phyloP scores from a whole-genome alignment of 2,329 filamentous ascomycete genomes.

The Zymoseptoria brevis region DNA sequence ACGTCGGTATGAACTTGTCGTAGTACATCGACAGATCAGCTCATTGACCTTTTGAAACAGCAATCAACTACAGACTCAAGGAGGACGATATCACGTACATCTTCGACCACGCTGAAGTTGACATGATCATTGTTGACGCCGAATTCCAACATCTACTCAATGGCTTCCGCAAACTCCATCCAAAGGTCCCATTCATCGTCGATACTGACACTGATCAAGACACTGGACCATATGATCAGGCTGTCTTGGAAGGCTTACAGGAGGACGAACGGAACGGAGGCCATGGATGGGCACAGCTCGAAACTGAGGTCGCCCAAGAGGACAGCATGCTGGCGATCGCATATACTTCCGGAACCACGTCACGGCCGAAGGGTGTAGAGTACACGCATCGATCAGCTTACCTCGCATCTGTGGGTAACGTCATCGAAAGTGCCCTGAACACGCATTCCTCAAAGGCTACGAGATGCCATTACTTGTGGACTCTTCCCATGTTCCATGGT shows the following conservation, averaged over 20 bases:
- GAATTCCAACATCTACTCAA: conserved; percentile 69
- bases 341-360: conserved; percentile 91
- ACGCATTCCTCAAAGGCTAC: conserved; percentile 17
- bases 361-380: conserved; percentile 83
- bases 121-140: conserved; percentile 76
- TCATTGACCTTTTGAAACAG: conserved; percentile 19
- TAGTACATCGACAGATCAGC: background rate
- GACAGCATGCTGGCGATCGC: conserved; percentile 77
- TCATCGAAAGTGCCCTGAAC: conserved; percentile 83
- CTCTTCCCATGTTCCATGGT: conserved; percentile 75
- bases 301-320: conserved; percentile 63
- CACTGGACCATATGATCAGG: conserved; percentile 73
- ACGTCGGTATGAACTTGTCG: conserved; percentile 48
- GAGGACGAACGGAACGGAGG: conserved; percentile 59
- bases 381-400: conserved; percentile 86
- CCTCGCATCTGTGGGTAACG: conserved; percentile 67
- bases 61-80: conserved; percentile 67
- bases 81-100: conserved; percentile 84
- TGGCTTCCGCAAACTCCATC: conserved; percentile 53
- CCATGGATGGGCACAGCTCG: conserved; percentile 69
- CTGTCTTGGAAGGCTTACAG: conserved; percentile 69
- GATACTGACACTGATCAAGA: conserved; percentile 79
- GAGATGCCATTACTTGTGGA: conserved; percentile 54
- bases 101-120: conserved; percentile 77
- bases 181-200: conserved; percentile 62